phyloP scores from a whole-genome alignment of 805 yeast species.

The Myxozyma melibiosi region DNA sequence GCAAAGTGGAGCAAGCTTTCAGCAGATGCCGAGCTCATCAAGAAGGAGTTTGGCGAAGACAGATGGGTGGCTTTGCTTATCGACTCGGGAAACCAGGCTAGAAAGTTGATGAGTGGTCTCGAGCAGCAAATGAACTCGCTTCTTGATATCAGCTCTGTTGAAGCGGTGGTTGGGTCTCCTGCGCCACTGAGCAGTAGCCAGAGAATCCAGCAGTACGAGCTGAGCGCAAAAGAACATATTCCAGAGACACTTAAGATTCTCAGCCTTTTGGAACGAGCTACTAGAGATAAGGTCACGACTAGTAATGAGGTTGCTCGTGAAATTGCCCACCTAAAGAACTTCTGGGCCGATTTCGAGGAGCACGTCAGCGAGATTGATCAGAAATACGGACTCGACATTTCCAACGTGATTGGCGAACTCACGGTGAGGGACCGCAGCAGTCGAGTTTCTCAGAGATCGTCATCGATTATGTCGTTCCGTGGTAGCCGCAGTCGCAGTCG shows the following conservation, averaged over 20 bases:
- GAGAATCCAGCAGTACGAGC: conserved; percentile 8
- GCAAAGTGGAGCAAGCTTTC: conserved; percentile 19
- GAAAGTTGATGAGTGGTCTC: conserved; percentile 14
- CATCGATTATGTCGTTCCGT: conserved; percentile 11
- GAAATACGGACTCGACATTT: conserved; percentile 15
- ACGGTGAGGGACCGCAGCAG: background rate
- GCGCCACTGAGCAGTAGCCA: background rate
- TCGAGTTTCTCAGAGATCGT: conserved; percentile 20
- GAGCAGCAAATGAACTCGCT: conserved; percentile 13
- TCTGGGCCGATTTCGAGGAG: conserved; percentile 26
- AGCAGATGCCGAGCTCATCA: conserved; percentile 1
- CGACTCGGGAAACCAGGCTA: conserved; percentile 15
- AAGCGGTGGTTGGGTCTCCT: background rate
- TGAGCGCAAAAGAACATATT: background rate
- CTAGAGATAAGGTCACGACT: conserved; percentile 11
- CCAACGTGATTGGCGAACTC: background rate
- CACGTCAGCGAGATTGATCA: conserved; percentile 12
- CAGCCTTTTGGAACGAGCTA: conserved; percentile 13
- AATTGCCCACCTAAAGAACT: conserved; percentile 10
- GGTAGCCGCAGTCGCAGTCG: conserved; percentile 26
- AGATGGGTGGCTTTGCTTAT: conserved; percentile 20
- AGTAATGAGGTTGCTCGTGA: conserved; percentile 13
- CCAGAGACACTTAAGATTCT: conserved; percentile 17
- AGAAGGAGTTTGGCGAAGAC: conserved; percentile 25
- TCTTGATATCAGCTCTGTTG: background rate